Conservation (phyloP, 2,329 filamentous ascomycete genomes). For the Camillea tinctor region DNA sequence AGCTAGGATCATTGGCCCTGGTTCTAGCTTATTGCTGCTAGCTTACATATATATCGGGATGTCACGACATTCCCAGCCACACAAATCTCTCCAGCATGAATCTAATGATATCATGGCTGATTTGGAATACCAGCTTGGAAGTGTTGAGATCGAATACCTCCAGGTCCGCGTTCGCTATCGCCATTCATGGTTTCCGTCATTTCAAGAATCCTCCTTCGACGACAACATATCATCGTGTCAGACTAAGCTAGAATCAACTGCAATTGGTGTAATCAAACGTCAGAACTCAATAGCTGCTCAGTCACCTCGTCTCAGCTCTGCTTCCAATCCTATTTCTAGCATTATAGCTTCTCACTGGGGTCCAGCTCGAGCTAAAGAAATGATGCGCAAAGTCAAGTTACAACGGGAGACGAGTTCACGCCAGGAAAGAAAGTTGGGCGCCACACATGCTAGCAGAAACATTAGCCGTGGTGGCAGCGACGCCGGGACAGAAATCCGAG, state of each 20-base stretch:
- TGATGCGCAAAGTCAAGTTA: slow-evolving; percentile 37
- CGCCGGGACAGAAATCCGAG: neutral
- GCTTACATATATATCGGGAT: slow-evolving; percentile 42
- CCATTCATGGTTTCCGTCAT: slow-evolving; percentile 53
- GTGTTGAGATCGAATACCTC: slow-evolving; percentile 48
- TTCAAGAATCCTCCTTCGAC: slow-evolving; percentile 19
- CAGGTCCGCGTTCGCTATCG: slow-evolving; percentile 52
- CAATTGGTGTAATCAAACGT: slow-evolving; percentile 49
- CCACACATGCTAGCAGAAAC: neutral
- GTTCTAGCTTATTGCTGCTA: slow-evolving; percentile 48
- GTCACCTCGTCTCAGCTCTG: slow-evolving; percentile 44
- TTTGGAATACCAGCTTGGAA: slow-evolving; percentile 56
- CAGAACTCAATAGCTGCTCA: slow-evolving; percentile 50
- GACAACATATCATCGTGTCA: slow-evolving; percentile 39
- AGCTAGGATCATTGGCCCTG: slow-evolving; percentile 40
- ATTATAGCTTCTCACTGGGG: slow-evolving; percentile 52
- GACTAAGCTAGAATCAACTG: slow-evolving; percentile 53
- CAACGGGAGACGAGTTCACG: slow-evolving; percentile 10
- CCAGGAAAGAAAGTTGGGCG: neutral
- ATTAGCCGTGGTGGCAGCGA: neutral
- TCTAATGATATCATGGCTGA: slow-evolving; percentile 59
- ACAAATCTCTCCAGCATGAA: slow-evolving; percentile 35
- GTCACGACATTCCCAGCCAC: slow-evolving; percentile 5
- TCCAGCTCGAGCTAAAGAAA: slow-evolving; percentile 40
- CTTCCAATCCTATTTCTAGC: slow-evolving; percentile 40